Evolutionary conservation across 148 eudicot genomes (phyloP), one percentile per base, ranked within the genome.

Genomic region (Beta vulgaris): DNA sequence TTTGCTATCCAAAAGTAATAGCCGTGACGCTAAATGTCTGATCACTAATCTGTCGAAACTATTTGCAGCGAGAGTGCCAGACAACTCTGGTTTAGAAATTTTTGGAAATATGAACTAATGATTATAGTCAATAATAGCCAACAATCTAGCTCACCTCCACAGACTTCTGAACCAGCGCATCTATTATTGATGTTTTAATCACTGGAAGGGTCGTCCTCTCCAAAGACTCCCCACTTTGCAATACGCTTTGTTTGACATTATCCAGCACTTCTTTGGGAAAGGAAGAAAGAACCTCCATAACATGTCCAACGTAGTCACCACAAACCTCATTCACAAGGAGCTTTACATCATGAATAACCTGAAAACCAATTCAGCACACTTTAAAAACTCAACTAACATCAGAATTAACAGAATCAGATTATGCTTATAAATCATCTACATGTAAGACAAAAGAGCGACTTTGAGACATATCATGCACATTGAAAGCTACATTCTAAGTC

Each of bases 321-420:
- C 80, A 79, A 73, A 95, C 80, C 79, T 91, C 96, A 12, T 75
- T 80, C 61, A 73, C 94, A 67, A 95, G 82, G 77, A 71, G 78
- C 82, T 88, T 75, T 72, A 95, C 75, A 82, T 95, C 99, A 79
- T 95, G 91, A 81, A 92, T 86, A 77, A 95, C 84, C 98, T 95
- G 93, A 75, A 80, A 81, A 44, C 59, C 19, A 74, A 74, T 54
- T 78, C 51, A 31, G 21, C 63, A 25, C 31, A 75, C 36, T 19
- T 64, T 68, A 43, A 18, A 16, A 32, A 26, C 6, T 65, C 51
- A 65, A 26, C 39, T 58, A 13, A 49, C 51, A 40, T 46, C 67
- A 78, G 15, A 32, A 53, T 12, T 13, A n/a, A 43, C 25, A 32
- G 42, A 15, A 43, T 62, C 64, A 19, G 34, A 28, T 13, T 61